Percentiles rank a stretch among this genome's conserved stretches.
These are phyloP conservation scores for Phytophthora agathidicida DNA, from an alignment of 352 stramenopile species.

Conservation along the genomic window DNA sequence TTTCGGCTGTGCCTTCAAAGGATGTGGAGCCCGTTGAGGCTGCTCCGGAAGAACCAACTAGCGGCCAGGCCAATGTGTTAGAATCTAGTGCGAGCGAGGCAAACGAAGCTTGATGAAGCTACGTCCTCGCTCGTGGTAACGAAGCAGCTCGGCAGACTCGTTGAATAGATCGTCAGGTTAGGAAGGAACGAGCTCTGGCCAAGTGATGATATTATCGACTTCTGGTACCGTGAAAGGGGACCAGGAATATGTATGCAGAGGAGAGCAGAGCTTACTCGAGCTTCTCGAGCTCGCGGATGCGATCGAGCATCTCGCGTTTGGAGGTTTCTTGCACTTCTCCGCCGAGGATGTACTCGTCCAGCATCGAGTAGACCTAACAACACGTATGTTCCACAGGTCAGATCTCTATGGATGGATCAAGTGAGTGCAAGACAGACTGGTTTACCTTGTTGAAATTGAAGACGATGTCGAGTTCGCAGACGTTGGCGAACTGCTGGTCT, in stretches of 20 bases:
- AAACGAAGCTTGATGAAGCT: constrained; percentile 18
- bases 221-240: background rate
- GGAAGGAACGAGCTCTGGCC: constrained; percentile 15
- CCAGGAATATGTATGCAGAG: no score
- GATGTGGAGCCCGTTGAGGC: constrained; percentile 7
- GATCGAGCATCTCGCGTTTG: constrained; percentile 93
- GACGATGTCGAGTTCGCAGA: constrained; percentile 98
- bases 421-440: no score
- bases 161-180: constrained; percentile 32
- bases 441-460: constrained; percentile 96
- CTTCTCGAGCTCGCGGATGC: constrained; percentile 93
- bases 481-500: constrained; percentile 98
- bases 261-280: constrained; percentile 72
- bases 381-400: background rate
- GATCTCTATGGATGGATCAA: constrained; percentile 2
- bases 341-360: constrained; percentile 96
- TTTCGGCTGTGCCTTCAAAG: constrained; percentile 17
- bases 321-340: constrained; percentile 93
- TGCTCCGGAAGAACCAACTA: constrained; percentile 5
- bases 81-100: constrained; percentile 21
- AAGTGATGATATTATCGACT: constrained; percentile 21
- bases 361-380: constrained; percentile 89
- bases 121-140: constrained; percentile 18
- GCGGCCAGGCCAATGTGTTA: constrained; percentile 10
- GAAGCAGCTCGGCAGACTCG: constrained; percentile 17